These are phyloP conservation scores for Lipomyces spencermartinsiae DNA, from an alignment of 805 yeast genomes.

Conservation along the genomic window DNA sequence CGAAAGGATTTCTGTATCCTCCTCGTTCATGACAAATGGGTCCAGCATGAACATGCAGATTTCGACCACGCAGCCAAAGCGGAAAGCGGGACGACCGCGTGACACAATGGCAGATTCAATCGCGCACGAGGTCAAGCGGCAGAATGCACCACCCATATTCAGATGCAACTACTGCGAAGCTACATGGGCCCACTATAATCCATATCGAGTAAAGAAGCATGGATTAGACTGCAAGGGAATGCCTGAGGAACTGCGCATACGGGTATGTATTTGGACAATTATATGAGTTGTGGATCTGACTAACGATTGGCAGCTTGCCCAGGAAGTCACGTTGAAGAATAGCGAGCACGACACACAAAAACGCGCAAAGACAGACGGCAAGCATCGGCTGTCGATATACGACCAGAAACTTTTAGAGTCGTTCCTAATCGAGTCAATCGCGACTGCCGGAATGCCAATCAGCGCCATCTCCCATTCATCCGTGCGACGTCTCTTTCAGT, in stretches of 20 bases:
- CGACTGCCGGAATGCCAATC: constrained; percentile 14
- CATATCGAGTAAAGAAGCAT: constrained; percentile 37
- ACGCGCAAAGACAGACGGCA: constrained; percentile 16
- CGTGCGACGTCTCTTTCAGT: constrained; percentile 17
- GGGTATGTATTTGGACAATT: constrained; percentile 13
- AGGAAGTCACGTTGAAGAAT: constrained; percentile 28
- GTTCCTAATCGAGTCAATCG: constrained; percentile 26
- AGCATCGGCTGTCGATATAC: constrained; percentile 13
- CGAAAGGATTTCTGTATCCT: neutral
- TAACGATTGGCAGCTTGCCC: constrained; percentile 22
- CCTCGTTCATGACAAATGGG: neutral
- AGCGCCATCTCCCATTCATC: constrained; percentile 10
- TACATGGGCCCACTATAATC: constrained; percentile 38
- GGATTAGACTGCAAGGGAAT: constrained; percentile 38
- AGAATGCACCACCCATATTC: constrained; percentile 29
- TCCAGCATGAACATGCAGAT: neutral
- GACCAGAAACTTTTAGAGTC: constrained; percentile 25
- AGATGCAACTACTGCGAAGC: constrained; percentile 38
- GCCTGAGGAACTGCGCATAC: constrained; percentile 31
- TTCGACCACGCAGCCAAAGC: constrained; percentile 13
- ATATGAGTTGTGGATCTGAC: neutral
- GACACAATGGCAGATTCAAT: constrained; percentile 38
- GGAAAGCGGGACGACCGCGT: constrained; percentile 39
- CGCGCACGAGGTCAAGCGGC: constrained; percentile 38
- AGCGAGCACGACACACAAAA: constrained; percentile 6